These are phyloP conservation scores for Azolla pinnata DNA, from an alignment of 75 land plant genomes.

Conservation along the genomic window DNA sequence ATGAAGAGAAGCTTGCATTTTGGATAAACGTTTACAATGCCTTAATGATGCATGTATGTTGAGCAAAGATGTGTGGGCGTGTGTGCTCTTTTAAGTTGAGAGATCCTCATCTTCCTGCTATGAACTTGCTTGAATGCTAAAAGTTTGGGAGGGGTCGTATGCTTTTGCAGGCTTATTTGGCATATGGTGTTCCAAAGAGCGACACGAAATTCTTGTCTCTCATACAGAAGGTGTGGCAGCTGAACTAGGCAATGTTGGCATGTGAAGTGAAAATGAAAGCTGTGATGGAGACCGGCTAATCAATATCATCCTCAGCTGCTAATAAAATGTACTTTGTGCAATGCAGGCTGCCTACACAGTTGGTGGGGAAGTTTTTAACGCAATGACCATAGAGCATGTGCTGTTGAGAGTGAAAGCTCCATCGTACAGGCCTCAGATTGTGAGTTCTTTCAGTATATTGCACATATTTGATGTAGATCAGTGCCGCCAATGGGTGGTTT, in stretches of 20 bases:
- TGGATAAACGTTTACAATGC: conserved; percentile 94
- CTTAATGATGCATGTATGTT: conserved; percentile 73
- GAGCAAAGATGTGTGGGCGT: too few relatives aligned
- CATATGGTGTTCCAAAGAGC: conserved; percentile 81
- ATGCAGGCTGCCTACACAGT: conserved; percentile 83
- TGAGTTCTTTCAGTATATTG: conserved; percentile 18
- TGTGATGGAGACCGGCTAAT: too few relatives aligned
- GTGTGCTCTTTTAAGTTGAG: not conserved
- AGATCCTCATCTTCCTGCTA: too few relatives aligned
- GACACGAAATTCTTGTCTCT: conserved; percentile 68
- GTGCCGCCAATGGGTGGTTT: not conserved
- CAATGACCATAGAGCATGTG: conserved; percentile 63
- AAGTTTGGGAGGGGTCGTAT: not conserved
- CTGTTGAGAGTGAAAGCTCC: conserved; percentile 66
- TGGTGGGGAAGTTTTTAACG: conserved; percentile 78
- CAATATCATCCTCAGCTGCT: not conserved
- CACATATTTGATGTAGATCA: not conserved
- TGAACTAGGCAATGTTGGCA: too few relatives aligned
- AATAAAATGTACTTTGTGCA: not conserved
- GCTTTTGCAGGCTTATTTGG: conserved; percentile 61
- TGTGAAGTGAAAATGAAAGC: not conserved
- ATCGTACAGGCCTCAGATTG: conserved; percentile 71
- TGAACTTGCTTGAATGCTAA: too few relatives aligned
- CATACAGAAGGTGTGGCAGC: conserved; percentile 83
- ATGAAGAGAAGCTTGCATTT: conserved; percentile 67